Percentiles rank a stretch among this genome's conserved stretches.
Conservation (phyloP, 305 asterid species). For the Fraxinus platypoda region DNA sequence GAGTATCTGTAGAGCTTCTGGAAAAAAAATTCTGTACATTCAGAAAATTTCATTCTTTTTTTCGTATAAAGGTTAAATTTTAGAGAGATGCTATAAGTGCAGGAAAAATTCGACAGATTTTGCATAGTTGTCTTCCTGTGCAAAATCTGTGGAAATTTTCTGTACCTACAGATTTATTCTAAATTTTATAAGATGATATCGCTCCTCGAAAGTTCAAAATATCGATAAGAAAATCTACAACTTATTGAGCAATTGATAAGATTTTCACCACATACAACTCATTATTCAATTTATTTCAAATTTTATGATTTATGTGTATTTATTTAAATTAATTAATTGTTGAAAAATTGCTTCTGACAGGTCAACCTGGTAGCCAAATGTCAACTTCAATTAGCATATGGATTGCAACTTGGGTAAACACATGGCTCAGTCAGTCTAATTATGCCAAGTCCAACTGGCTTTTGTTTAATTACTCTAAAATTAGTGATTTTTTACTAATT, state of each 20-base stretch:
- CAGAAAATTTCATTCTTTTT: too few species aligned
- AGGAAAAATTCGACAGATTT: too few species aligned
- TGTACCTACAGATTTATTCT: too few species aligned
- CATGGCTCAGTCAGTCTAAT: neutral
- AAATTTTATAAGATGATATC: neutral
- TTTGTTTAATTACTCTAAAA: neutral
- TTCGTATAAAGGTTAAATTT: too few species aligned
- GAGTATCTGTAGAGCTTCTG: too few species aligned
- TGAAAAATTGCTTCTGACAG: neutral
- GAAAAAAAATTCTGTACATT: too few species aligned
- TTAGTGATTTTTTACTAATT: neutral
- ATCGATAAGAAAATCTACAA: neutral
- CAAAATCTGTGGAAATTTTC: too few species aligned
- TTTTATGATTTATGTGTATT: neutral
- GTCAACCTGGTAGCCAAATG: neutral
- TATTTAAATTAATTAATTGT: neutral
- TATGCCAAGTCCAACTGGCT: constrained; percentile 12
- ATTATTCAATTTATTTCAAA: neutral
- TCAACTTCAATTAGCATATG: constrained; percentile 1
- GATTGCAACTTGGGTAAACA: neutral
- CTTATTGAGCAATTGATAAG: neutral
- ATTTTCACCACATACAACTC: neutral
- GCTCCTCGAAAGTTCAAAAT: too few species aligned
- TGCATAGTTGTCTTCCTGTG: too few species aligned
- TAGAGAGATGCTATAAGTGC: too few species aligned